Percentiles rank a stretch among this genome's conserved stretches.
Evolutionary conservation across 306 rosid species (phyloP).

Genomic region (Inga oerstediana): DNA sequence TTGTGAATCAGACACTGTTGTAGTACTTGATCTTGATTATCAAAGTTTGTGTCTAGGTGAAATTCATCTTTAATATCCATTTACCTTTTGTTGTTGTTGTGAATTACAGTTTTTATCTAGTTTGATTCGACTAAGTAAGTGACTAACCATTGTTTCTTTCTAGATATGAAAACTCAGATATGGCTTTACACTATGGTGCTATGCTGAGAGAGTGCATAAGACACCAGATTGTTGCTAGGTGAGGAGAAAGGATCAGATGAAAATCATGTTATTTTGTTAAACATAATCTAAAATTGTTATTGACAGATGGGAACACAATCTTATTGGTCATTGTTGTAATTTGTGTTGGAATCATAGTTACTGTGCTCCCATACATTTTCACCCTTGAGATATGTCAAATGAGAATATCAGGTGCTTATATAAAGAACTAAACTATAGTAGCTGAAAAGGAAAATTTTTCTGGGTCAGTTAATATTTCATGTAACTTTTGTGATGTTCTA

Average conservation of each 20-base stretch:
- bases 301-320: constrained; percentile 19
- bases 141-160: constrained; percentile 27
- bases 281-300: constrained; percentile 21
- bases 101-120: constrained; percentile 27
- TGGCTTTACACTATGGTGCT: constrained; percentile 98
- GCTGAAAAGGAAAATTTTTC: not conserved
- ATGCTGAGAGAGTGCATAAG: constrained; percentile 99
- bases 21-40: constrained; percentile 1
- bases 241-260: constrained; percentile 32
- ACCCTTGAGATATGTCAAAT: constrained; percentile 27
- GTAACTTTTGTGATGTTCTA: constrained; percentile 21
- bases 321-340: constrained; percentile 7
- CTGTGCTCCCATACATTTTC: constrained; percentile 23
- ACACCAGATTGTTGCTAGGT: constrained; percentile 98
- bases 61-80: not conserved
- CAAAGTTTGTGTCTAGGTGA: not conserved
- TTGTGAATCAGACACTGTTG: constrained; percentile 1
- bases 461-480: not conserved
- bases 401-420: constrained; percentile 21
- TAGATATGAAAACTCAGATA: constrained; percentile 83
- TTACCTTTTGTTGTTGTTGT: constrained; percentile 14
- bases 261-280: constrained; percentile 7
- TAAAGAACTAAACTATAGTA: constrained; percentile 20
- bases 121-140: constrained; percentile 8
- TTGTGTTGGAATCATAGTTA: constrained; percentile 23